Base-by-base conservation (phyloP, 345 rosid species). In the Bruguiera sexangula region DNA sequence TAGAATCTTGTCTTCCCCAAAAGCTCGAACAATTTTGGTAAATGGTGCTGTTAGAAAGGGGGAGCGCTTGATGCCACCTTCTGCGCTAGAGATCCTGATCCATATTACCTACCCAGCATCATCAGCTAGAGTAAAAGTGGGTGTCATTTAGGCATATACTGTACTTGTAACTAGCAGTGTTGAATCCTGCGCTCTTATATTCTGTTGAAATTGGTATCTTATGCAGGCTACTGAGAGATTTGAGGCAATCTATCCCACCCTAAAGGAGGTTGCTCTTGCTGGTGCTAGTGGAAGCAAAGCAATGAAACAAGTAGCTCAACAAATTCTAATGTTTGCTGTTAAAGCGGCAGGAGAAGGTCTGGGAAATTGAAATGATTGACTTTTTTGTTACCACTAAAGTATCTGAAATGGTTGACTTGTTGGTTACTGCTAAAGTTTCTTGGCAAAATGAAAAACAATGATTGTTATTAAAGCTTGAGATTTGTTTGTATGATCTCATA, bases 181-280 rank as follows among this genome's bases (percentile, higher is more conserved):
- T 50, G 26, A 36, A 34, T 37, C 48, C 19, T 60, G 34, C 7
- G 46, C 76, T 72, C 58, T 43, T 62, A 76, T 37, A 55, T 68
- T 24, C 59, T 65, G 27, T 66, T 63, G 63, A 22, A 56, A 62
- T 30, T 73, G 60, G 60, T 65, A 62, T 66, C 34, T 54, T 50
- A 22, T 69, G 68, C 80, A 90, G 96, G 93, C 93, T 56, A 90
- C 89, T 62, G 96, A 90, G 83, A 85, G 96, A 79, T 86, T 90
- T 69, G 89, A 82, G 70, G 85, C 85, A 18, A 69, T 87, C 26
- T 88, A 86, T 69, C 93, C 88, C 19, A 69, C 77, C 30, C 67
- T 90, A 20, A 88, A 85, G 69, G 93, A 86, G 71, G 89, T 90
- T 68, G 87, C 89, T 73, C 85, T 90, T 78, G 87, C 89, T 30